These are phyloP conservation scores for Mariannaea elegans DNA, from an alignment of 2,329 filamentous ascomycete genomes.

Conservation along the genomic window DNA sequence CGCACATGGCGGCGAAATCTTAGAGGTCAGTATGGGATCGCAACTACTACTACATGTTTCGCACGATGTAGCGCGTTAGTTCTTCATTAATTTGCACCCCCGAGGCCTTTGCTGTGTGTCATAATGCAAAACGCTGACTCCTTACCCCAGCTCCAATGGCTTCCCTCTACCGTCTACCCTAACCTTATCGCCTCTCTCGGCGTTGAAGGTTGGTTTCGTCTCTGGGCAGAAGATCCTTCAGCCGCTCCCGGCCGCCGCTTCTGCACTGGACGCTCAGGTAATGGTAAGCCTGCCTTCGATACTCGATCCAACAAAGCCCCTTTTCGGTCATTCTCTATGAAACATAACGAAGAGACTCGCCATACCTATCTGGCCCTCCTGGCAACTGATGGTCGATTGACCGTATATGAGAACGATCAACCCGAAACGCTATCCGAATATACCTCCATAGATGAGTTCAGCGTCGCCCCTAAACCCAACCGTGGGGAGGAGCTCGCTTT, in stretches of 20 bases:
- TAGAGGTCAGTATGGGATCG: constrained; percentile 69
- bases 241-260: constrained; percentile 85
- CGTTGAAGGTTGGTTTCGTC: constrained; percentile 87
- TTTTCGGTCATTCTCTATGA: constrained; percentile 86
- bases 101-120: constrained; percentile 23
- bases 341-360: constrained; percentile 78
- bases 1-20: constrained; percentile 88
- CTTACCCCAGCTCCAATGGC: constrained; percentile 81
- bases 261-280: constrained; percentile 64
- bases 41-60: constrained; percentile 25
- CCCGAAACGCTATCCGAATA: constrained; percentile 84
- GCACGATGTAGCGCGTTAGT: neutral
- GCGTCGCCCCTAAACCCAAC: constrained; percentile 73
- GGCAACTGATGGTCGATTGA: constrained; percentile 81
- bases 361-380: constrained; percentile 89
- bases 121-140: constrained; percentile 26
- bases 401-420: constrained; percentile 85
- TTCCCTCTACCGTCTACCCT: constrained; percentile 86
- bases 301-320: constrained; percentile 65
- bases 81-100: constrained; percentile 1
- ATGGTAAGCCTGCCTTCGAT: constrained; percentile 63
- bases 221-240: constrained; percentile 91
- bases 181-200: constrained; percentile 88
- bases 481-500: constrained; percentile 90
- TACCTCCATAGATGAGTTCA: constrained; percentile 77